Percentiles rank a stretch among this genome's conserved stretches.
phyloP scores from a whole-genome alignment of 1,139 yeast species.

The Lodderomyces metapsilosis region DNA sequence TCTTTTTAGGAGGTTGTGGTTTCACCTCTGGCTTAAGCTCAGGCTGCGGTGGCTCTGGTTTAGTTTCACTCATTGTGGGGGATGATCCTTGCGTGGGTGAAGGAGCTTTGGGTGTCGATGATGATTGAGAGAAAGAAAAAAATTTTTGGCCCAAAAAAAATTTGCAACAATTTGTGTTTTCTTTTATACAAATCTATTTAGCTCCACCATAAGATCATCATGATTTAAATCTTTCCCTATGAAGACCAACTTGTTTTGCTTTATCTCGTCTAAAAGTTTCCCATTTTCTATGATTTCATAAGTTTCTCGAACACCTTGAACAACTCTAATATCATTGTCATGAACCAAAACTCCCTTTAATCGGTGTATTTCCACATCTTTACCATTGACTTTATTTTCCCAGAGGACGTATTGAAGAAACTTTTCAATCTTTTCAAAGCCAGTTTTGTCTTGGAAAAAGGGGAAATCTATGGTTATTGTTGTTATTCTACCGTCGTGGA shows the following conservation, averaged over 20 bases:
- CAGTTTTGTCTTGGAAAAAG: slow-evolving; percentile 27
- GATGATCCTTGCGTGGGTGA: background rate
- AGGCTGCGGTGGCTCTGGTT: slow-evolving; percentile 1
- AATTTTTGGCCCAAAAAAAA: background rate
- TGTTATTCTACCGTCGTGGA: slow-evolving; percentile 55
- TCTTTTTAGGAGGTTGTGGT: slow-evolving; percentile 22
- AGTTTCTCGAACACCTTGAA: slow-evolving; percentile 94
- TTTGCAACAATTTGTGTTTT: background rate
- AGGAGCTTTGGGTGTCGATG: background rate
- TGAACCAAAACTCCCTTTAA: slow-evolving; percentile 70
- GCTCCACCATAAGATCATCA: slow-evolving; percentile 27
- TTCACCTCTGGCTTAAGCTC: slow-evolving; percentile 7
- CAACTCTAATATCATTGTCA: slow-evolving; percentile 48
- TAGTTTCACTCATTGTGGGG: slow-evolving; percentile 1
- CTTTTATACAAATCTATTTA: slow-evolving; percentile 17
- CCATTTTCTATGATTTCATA: slow-evolving; percentile 72
- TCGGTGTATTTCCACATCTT: slow-evolving; percentile 68
- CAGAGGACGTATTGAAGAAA: slow-evolving; percentile 69
- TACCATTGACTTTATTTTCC: slow-evolving; percentile 51
- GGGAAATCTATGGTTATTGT: slow-evolving; percentile 61
- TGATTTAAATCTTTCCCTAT: slow-evolving; percentile 68
- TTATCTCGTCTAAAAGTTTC: slow-evolving; percentile 33
- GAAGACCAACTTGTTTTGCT: slow-evolving; percentile 61
- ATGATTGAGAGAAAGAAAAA: background rate
- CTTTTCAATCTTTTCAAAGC: slow-evolving; percentile 48